Base-by-base conservation (phyloP, 2,329 filamentous ascomycete genomes). In the Hymenoscyphus repandus region DNA sequence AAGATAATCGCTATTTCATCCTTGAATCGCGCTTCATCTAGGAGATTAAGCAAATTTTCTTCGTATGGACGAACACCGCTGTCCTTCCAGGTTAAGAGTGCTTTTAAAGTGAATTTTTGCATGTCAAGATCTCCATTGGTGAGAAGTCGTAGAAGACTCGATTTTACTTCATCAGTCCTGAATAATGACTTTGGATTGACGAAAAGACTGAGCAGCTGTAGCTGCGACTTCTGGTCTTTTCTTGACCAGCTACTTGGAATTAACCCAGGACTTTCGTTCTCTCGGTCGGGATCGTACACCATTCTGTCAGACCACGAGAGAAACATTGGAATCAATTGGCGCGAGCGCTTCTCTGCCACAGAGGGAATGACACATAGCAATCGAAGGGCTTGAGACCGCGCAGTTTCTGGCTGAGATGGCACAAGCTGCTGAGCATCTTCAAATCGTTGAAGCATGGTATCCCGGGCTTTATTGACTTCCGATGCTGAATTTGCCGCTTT, bases 1-100 rank as follows among this genome's bases (percentile, higher is more conserved):
- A 99, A 78, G 57, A 99, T 86, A 4, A 93, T 82, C 0, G 90
- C 86, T n/a, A 99, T 77, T 66, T 97, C 92, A 63, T 97, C 93
- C 64, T 90, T 89, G 70, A 97, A 96, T 44, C 88, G 81, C 20
- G 88, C 84, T 56, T 97, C 93, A 58, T 99, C 93, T 7, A 97
- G 78, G 1, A 99, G 75, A 60, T 90, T 91, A 55, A 90, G 78
- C 20, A 99, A 70, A 59, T 91, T 89, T 59, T 96, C 90, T 61
- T 90, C 82, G 64, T 97, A 96, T 0, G 83, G 77, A 53, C 78
- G 78, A 45, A 99, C 75, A 7, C 78, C 82, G 2, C 85, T 77
- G 51, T 87, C 80, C 67, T 96, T 97, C 92, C 93, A 99, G 0
- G 90, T 82, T 47, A 96, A 75, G 6, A 99, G 80, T 7, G 86